A percentile compares a stretch with the other conserved stretches of the same genome.
Evolutionary conservation across 2,329 filamentous ascomycete genomes (phyloP).

Genomic region (Monilinia fructicola): DNA sequence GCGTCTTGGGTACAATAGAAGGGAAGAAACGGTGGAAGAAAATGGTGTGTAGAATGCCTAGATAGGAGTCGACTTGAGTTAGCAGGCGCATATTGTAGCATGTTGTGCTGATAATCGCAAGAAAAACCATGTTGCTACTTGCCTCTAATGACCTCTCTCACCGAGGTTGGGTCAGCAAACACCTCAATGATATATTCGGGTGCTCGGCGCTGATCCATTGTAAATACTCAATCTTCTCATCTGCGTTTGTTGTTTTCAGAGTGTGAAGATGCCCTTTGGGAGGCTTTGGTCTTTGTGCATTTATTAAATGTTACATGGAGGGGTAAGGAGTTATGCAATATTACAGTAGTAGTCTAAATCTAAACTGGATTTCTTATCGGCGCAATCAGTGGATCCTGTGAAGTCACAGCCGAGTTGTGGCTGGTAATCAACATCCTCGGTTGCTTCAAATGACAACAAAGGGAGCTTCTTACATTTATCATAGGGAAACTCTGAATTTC

Average conservation of each 20-base stretch:
- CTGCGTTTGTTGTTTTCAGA: conserved; percentile 18
- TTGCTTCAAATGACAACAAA: conserved; percentile 14
- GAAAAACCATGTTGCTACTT: conserved; percentile 26
- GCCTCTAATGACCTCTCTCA: conserved; percentile 94
- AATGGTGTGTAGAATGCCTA: conserved; percentile 91
- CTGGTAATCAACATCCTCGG: conserved; percentile 21
- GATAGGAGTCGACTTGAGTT: conserved; percentile 1
- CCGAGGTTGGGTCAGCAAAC: conserved; percentile 84
- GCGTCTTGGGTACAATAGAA: conserved; percentile 74
- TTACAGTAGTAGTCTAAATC: conserved; percentile 5
- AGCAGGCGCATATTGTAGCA: conserved; percentile 11
- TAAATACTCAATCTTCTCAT: conserved; percentile 18
- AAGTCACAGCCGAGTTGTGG: conserved; percentile 19
- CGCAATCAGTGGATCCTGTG: conserved; percentile 1
- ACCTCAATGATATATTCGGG: conserved; percentile 93
- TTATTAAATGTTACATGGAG: conserved; percentile 14
- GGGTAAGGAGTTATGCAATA: conserved; percentile 24
- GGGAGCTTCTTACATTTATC: conserved; percentile 12
- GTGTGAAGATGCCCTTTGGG: conserved; percentile 12
- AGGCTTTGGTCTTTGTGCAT: conserved; percentile 24
- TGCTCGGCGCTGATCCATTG: conserved; percentile 64
- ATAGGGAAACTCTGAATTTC: not conserved
- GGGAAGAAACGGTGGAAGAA: conserved; percentile 99
- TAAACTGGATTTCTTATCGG: conserved; percentile 20
- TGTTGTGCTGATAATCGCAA: conserved; percentile 1